phyloP scores from a whole-genome alignment of 2,329 filamentous ascomycete genomes.

The Uncinocarpus reesii region DNA sequence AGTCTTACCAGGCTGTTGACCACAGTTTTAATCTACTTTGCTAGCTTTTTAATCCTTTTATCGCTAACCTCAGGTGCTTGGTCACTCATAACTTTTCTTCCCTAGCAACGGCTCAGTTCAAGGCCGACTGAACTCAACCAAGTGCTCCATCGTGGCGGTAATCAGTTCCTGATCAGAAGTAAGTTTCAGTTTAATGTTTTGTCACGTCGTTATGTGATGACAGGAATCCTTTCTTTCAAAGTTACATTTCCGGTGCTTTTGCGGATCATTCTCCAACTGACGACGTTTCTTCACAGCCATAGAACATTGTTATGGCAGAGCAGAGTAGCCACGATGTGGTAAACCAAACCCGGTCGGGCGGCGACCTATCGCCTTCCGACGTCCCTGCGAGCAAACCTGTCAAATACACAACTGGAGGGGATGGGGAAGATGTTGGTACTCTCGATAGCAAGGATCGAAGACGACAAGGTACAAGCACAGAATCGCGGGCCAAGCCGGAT shows the following conservation, averaged over 20 bases:
- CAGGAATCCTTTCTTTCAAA: neutral
- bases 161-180: conserved; percentile 32
- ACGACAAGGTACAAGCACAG: conserved; percentile 1
- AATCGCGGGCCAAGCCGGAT: conserved; percentile 10
- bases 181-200: neutral
- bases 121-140: conserved; percentile 14
- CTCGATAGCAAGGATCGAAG: conserved; percentile 22
- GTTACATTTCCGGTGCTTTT: neutral
- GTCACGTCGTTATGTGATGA: neutral
- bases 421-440: conserved; percentile 32
- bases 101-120: conserved; percentile 7
- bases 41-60: neutral
- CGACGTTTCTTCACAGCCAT: conserved; percentile 26
- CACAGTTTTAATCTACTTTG: neutral
- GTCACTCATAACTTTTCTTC: neutral
- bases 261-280: neutral
- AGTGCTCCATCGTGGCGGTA: conserved; percentile 35
- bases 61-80: conserved; percentile 7
- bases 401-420: conserved; percentile 43
- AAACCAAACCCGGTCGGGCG: conserved; percentile 59
- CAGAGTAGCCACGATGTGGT: conserved; percentile 60
- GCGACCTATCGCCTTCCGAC: conserved; percentile 54
- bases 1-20: conserved; percentile 7
- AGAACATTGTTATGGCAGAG: conserved; percentile 62
- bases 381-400: conserved; percentile 52